Conservation (phyloP, 805 yeast species). For the Metschnikowia aberdeeniae region DNA sequence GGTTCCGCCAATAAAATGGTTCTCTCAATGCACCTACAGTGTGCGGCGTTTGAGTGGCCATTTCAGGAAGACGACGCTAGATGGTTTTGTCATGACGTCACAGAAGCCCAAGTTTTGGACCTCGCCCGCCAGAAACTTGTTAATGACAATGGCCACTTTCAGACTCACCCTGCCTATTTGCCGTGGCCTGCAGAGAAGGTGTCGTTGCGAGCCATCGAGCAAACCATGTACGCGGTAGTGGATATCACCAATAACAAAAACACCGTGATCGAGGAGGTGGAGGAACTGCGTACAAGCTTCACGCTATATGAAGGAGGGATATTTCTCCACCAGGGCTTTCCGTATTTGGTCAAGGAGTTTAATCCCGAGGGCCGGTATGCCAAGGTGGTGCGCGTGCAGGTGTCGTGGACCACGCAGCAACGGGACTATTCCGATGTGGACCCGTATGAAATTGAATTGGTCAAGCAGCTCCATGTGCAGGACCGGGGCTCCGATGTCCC, state of each 20-base stretch:
- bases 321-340: constrained; percentile 88
- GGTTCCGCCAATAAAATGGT: constrained; percentile 39
- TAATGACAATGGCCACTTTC: constrained; percentile 27
- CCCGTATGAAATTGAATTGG: constrained; percentile 66
- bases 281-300: constrained; percentile 83
- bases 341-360: constrained; percentile 82
- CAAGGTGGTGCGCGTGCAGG: constrained; percentile 80
- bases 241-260: constrained; percentile 79
- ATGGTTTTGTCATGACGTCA: constrained; percentile 46
- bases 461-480: constrained; percentile 48
- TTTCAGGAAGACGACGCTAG: constrained; percentile 48
- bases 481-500: constrained; percentile 44
- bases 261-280: constrained; percentile 81
- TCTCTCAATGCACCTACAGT: constrained; percentile 81
- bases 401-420: constrained; percentile 90
- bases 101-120: constrained; percentile 19
- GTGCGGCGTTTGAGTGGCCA: constrained; percentile 89
- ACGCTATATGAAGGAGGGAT: constrained; percentile 91
- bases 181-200: constrained; percentile 83
- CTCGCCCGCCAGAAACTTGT: constrained; percentile 37
- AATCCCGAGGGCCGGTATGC: constrained; percentile 78
- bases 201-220: constrained; percentile 78
- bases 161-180: constrained; percentile 46
- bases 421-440: constrained; percentile 93
- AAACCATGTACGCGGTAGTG: constrained; percentile 80